Conservation (phyloP, 495 filamentous ascomycete species). For the Xylaria acuta region DNA sequence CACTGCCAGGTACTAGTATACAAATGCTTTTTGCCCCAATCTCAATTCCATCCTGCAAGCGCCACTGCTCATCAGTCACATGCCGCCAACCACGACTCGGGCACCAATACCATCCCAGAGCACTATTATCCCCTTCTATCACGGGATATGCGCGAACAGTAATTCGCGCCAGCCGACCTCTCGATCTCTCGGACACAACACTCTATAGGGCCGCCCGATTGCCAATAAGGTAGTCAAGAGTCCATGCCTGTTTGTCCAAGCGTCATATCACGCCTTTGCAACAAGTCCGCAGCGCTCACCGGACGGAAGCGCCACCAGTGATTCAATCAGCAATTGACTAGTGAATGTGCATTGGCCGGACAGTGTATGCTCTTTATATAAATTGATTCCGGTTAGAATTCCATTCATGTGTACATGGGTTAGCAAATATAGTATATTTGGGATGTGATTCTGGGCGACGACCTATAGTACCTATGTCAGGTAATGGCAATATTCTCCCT, state of each 20-base stretch:
- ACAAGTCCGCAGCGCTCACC: not conserved
- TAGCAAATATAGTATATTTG: not conserved
- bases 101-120: slow-evolving; percentile 21
- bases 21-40: slow-evolving; percentile 21
- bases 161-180: slow-evolving; percentile 16
- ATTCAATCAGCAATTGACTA: not conserved
- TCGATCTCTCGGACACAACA: not conserved
- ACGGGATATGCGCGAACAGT: slow-evolving; percentile 11
- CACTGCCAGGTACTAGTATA: no score
- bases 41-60: slow-evolving; percentile 23
- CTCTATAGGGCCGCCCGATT: not conserved
- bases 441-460: not conserved
- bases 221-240: slow-evolving; percentile 12
- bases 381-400: not conserved
- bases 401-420: not conserved
- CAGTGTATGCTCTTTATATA: not conserved
- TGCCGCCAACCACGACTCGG: slow-evolving; percentile 25
- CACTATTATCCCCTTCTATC: not conserved
- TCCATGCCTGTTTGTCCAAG: not conserved
- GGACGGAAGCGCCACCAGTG: not conserved
- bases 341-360: not conserved
- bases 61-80: slow-evolving; percentile 27
- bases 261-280: not conserved
- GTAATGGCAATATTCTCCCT: not conserved
- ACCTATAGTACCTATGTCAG: not conserved